Conservation (phyloP, 441 rosid species). For the Jatropha podagrica region DNA sequence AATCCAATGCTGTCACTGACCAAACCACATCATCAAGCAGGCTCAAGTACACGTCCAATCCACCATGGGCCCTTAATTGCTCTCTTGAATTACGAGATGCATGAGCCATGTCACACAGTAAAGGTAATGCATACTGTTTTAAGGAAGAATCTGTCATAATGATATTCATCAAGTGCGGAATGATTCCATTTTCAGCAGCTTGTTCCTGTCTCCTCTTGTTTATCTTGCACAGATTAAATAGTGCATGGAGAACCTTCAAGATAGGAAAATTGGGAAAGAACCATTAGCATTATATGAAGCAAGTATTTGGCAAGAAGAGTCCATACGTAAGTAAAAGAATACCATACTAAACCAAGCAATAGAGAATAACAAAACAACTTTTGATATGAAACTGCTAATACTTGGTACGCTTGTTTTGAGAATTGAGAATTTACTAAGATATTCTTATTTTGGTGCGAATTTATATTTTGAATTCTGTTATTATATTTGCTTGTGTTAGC, state of each 20-base stretch:
- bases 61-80: slow-evolving; percentile 94
- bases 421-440: not conserved
- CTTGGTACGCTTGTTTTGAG: not conserved
- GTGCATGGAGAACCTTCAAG: slow-evolving; percentile 80
- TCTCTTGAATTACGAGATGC: slow-evolving; percentile 99
- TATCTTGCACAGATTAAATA: slow-evolving; percentile 96
- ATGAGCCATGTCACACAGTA: slow-evolving; percentile 98
- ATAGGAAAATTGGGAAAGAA: slow-evolving; percentile 7
- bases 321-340: not conserved
- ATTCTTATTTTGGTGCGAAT: no score
- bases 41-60: slow-evolving; percentile 90
- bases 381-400: not conserved
- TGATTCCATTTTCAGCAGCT: slow-evolving; percentile 99
- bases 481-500: no score
- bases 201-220: slow-evolving; percentile 99
- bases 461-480: no score
- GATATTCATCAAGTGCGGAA: slow-evolving; percentile 91
- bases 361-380: not conserved
- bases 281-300: slow-evolving; percentile 6
- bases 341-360: not conserved
- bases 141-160: slow-evolving; percentile 76
- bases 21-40: slow-evolving; percentile 84
- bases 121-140: slow-evolving; percentile 83
- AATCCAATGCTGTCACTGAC: slow-evolving; percentile 94
- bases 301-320: not conserved